A percentile compares a stretch with the other conserved stretches of the same genome.
Evolutionary conservation across 345 rosid genomes (phyloP).

Genomic region (Citrus sp.): DNA sequence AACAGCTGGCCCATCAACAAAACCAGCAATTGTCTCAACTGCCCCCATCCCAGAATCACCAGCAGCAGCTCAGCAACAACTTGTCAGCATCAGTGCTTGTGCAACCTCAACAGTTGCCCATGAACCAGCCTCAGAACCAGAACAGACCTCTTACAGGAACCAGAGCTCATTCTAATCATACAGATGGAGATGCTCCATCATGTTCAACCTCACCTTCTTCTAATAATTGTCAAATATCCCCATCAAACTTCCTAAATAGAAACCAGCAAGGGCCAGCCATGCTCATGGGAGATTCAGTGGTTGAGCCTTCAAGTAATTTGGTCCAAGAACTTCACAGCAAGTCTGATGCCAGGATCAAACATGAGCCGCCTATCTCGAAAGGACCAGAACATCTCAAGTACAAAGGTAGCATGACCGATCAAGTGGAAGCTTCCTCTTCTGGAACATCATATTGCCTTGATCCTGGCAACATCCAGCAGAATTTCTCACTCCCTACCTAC

Average conservation of each 20-base stretch:
- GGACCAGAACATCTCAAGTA: conserved; percentile 58
- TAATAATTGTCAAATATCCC: conserved; percentile 73
- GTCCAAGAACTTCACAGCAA: conserved; percentile 71
- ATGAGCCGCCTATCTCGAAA: conserved; percentile 54
- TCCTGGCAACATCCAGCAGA: conserved; percentile 68
- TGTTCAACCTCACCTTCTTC: conserved; percentile 97
- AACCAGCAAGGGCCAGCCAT: conserved; percentile 57
- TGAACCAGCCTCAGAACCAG: conserved; percentile 53
- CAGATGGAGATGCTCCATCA: conserved; percentile 93
- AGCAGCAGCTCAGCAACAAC: conserved; percentile 52
- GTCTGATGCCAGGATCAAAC: conserved; percentile 53
- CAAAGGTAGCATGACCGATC: conserved; percentile 65
- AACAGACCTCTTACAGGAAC: conserved; percentile 45
- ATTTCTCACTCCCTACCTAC: conserved; percentile 64
- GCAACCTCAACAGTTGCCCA: conserved; percentile 57
- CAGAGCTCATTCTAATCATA: conserved; percentile 62
- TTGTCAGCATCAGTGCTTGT: conserved; percentile 49
- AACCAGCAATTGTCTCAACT: conserved; percentile 49
- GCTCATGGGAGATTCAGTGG: conserved; percentile 46
- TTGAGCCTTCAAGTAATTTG: conserved; percentile 53
- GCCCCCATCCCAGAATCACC: conserved; percentile 57
- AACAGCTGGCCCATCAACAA: conserved; percentile 47
- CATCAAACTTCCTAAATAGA: conserved; percentile 62
- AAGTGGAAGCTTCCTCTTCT: conserved; percentile 85
- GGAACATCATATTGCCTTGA: conserved; percentile 93